Evolutionary conservation across 306 rosid species (phyloP), one percentile per base, ranked within the genome.

Genomic region (Lathyrus oleraceus): DNA sequence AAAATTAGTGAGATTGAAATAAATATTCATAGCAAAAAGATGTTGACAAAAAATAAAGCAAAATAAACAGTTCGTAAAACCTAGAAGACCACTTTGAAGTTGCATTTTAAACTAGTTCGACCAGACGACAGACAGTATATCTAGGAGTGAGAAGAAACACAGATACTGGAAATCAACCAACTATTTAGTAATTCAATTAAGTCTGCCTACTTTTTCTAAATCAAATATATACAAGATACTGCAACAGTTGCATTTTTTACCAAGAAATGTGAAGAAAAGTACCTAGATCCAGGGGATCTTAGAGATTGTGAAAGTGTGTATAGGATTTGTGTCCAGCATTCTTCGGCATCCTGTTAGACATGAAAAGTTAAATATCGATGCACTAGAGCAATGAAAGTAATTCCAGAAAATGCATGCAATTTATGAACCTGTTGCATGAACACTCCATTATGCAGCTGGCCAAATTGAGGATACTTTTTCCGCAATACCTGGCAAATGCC

Each of bases 311-410:
- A 95, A 73, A 95, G 96, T 3, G 96, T 91, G 85, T 89, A 91
- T 20, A 95, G 71, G 86, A 95, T 87, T 78, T 95, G 99, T 17
- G 99, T 89, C 99, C 99, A 95, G 86, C 99, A 95, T 82, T 95
- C 99, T 91, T 95, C 97, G 76, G 99, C 97, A 72, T 95, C 99
- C 99, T 95, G 83, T 80, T 16, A 68, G 60, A 65, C 63, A 81
- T 44, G 43, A 75, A 52, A 66, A 70, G 63, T 58, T 49, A 79
- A 68, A 28, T 32, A 78, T 57, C 36, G 71, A 48, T 61, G 30
- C 51, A 67, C 30, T 2, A 47, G 47, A 70, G 61, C 56, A 20
- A 27, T 40, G 53, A 38, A 52, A 51, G 38, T 57, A 25, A 69
- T 65, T 77, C 49, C 75, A 81, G 19, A 32, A 63, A 65, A 40